phyloP scores from a whole-genome alignment of 495 filamentous ascomycete genomes.

The Penicillium silybi region DNA sequence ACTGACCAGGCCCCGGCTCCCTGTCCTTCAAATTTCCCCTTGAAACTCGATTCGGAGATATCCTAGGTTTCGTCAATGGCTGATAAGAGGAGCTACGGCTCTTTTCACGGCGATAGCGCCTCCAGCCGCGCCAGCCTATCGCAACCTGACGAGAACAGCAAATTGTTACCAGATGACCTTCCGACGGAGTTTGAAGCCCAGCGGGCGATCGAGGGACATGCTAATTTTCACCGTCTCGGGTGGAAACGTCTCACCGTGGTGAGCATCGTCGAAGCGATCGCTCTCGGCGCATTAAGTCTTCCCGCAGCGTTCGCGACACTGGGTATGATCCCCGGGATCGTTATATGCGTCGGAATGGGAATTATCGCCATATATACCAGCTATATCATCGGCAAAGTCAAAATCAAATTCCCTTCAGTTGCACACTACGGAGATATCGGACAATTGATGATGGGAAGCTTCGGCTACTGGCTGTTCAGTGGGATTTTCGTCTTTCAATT shows the following conservation, averaged over 20 bases:
- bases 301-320: constrained; percentile 55
- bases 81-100: neutral
- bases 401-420: constrained; percentile 58
- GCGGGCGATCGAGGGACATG: constrained; percentile 4
- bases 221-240: constrained; percentile 29
- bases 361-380: constrained; percentile 65
- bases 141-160: neutral
- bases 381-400: constrained; percentile 68
- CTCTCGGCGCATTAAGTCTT: constrained; percentile 55
- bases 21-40: neutral
- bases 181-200: neutral
- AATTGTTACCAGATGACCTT: neutral
- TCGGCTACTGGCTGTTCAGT: constrained; percentile 57
- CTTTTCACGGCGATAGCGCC: neutral
- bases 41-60: neutral
- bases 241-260: constrained; percentile 35
- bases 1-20: neutral
- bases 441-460: constrained; percentile 52
- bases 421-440: constrained; percentile 64
- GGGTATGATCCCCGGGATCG: constrained; percentile 53
- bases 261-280: constrained; percentile 62
- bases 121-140: neutral
- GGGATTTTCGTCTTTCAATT: constrained; percentile 56
- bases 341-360: constrained; percentile 55
- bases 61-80: neutral